A percentile compares a stretch with the other conserved stretches of the same genome.
Conservation (phyloP, 73 alveolate genomes). For the Tetrahymena elliotti region DNA sequence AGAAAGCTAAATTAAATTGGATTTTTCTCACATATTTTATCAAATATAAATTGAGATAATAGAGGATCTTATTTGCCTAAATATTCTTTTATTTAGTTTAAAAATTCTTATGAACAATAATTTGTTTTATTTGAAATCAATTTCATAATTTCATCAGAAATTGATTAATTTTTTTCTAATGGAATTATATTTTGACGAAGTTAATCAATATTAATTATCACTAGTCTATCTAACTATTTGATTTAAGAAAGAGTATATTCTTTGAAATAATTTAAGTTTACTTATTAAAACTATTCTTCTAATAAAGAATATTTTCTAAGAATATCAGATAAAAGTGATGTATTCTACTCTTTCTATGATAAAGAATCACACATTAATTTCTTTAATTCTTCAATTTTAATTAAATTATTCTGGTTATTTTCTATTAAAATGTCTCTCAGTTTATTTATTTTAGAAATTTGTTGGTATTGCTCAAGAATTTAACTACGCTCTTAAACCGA, state of each 20-base stretch:
- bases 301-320: background rate
- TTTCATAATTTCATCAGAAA: no score
- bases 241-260: background rate
- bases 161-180: no score
- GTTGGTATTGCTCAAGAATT: background rate
- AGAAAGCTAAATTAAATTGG: background rate
- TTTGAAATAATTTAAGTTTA: background rate
- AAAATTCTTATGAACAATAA: no score
- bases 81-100: background rate
- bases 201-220: no score
- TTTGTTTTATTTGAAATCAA: no score
- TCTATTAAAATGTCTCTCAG: background rate
- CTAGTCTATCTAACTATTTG: no score
- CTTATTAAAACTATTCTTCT: background rate
- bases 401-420: no score
- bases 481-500: background rate
- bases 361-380: background rate
- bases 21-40: background rate
- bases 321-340: background rate
- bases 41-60: background rate
- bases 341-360: background rate
- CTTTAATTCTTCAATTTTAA: background rate
- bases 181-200: no score
- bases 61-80: background rate
- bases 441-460: background rate